Percentiles rank a stretch among this genome's conserved stretches.
Evolutionary conservation across 1,284 basidiomycete species (phyloP).

Genomic region (Ustilago sp.): DNA sequence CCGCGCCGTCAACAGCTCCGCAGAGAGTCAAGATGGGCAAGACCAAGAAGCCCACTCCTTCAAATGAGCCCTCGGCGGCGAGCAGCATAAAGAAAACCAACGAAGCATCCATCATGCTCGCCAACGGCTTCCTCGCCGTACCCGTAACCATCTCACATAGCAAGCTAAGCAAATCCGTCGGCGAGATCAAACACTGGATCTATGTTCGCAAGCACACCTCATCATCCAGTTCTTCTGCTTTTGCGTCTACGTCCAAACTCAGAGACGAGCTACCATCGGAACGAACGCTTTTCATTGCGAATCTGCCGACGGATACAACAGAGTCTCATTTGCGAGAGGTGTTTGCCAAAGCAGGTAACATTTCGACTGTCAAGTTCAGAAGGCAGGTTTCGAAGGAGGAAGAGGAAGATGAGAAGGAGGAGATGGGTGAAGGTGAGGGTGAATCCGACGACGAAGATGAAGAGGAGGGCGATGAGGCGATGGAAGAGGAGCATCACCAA

Average conservation of each 20-base stretch:
- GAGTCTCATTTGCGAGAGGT: conserved; percentile 52
- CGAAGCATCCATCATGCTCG: conserved; percentile 12
- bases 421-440: conserved; percentile 28
- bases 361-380: conserved; percentile 51
- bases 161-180: conserved; percentile 1
- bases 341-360: conserved; percentile 57
- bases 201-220: conserved; percentile 34
- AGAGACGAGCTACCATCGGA: conserved; percentile 30
- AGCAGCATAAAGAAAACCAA: not conserved
- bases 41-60: not conserved
- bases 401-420: conserved; percentile 49
- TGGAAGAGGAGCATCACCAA: conserved; percentile 21
- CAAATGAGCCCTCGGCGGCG: not conserved
- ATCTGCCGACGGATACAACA: conserved; percentile 62
- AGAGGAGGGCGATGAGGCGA: conserved; percentile 13
- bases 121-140: conserved; percentile 39
- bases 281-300: conserved; percentile 65
- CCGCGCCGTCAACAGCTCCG: not conserved
- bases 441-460: conserved; percentile 15
- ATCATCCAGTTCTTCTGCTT: not conserved
- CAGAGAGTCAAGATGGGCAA: conserved; percentile 17
- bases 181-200: conserved; percentile 30
- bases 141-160: conserved; percentile 17
- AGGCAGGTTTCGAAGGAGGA: conserved; percentile 14
- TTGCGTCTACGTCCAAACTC: conserved; percentile 16